Evolutionary conservation across 139 green algal genomes (phyloP).

Genomic region (Tetradesmus lagerheimii): DNA sequence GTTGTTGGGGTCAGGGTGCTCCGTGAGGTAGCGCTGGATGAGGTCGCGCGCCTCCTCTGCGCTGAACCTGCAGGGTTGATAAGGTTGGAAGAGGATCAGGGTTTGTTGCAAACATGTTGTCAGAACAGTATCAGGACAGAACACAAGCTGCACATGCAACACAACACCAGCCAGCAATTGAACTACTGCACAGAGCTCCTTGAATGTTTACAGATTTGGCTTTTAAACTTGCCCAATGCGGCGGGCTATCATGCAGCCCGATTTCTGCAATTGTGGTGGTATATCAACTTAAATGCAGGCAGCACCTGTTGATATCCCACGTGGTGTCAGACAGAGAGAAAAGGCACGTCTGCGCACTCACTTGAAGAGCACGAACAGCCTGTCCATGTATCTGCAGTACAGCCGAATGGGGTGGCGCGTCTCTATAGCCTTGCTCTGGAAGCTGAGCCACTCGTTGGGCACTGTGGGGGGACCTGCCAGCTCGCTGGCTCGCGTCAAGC

Average conservation of each 20-base stretch:
- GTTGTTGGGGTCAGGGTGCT: constrained; percentile 99
- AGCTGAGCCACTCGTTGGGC: constrained; percentile 98
- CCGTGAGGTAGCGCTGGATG: constrained; percentile 98
- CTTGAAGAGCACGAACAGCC: constrained; percentile 65
- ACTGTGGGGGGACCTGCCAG: constrained; percentile 93
- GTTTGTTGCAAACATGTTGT: too few species aligned
- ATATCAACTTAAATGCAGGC: too few species aligned
- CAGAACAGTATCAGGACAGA: too few species aligned
- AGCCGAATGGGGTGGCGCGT: constrained; percentile 97
- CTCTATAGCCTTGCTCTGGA: constrained; percentile 90
- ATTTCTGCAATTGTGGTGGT: too few species aligned
- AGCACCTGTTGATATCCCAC: too few species aligned
- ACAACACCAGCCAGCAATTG: too few species aligned
- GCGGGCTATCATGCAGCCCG: too few species aligned
- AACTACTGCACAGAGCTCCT: too few species aligned
- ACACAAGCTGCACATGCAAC: too few species aligned
- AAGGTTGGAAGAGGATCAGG: too few species aligned
- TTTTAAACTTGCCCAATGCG: too few species aligned
- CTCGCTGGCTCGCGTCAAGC: constrained; percentile 95
- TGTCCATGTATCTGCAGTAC: constrained; percentile 94
- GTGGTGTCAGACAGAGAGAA: neutral
- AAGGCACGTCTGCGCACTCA: constrained; percentile 15
- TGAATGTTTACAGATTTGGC: too few species aligned
- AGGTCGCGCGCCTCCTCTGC: constrained; percentile 96
- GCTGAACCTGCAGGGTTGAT: constrained; percentile 76